A percentile compares a stretch with the other conserved stretches of the same genome.
phyloP scores from a whole-genome alignment of 2,329 filamentous ascomycete genomes.

The Fusarium sp. region DNA sequence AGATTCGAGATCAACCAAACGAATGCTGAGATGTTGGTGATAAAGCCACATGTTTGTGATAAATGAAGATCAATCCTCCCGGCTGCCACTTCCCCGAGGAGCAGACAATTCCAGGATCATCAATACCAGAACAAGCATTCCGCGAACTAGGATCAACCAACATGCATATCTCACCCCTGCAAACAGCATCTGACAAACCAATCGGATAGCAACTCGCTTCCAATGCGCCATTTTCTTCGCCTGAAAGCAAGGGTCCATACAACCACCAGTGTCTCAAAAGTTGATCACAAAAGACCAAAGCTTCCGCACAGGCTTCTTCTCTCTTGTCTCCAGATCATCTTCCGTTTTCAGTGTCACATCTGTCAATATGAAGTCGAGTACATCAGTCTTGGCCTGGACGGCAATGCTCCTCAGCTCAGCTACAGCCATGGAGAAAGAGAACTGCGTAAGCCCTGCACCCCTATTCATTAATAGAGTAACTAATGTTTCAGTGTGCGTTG shows the following conservation, averaged over 20 bases:
- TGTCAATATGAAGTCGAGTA: slow-evolving; percentile 10
- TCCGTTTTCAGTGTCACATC: not conserved
- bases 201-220: not conserved
- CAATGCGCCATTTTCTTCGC: slow-evolving; percentile 7
- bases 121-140: not conserved
- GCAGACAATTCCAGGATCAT: not conserved
- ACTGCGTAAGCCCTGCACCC: slow-evolving; percentile 3
- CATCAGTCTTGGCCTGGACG: slow-evolving; percentile 14
- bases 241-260: not conserved
- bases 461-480: not conserved
- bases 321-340: slow-evolving; percentile 3
- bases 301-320: slow-evolving; percentile 13
- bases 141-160: not conserved
- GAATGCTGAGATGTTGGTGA: not conserved
- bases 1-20: too few species aligned
- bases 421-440: not conserved
- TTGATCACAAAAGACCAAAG: slow-evolving; percentile 14
- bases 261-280: not conserved
- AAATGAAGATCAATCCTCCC: not conserved
- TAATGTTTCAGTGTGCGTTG: slow-evolving; percentile 20
- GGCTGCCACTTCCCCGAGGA: not conserved
- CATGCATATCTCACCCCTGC: not conserved
- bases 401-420: not conserved
- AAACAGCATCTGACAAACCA: not conserved
- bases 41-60: not conserved